Conservation (phyloP, 202 grass and related monocot species). For the Zoysia matrella region DNA sequence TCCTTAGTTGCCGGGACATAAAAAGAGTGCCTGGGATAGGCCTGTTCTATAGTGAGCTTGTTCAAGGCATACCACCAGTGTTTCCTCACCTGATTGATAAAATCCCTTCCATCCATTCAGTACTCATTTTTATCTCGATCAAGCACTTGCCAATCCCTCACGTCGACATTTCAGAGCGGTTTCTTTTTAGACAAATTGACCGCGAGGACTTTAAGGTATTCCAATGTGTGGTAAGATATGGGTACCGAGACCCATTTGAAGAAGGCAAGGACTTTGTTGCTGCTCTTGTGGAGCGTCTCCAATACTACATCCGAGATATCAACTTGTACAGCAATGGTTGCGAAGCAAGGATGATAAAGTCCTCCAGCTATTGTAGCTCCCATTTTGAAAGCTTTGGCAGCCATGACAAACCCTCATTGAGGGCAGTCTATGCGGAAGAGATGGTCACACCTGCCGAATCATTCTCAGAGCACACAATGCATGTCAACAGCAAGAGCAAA, state of each 20-base stretch:
- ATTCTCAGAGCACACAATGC: slow-evolving; percentile 36
- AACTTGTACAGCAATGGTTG: slow-evolving; percentile 20
- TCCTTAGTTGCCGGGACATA: slow-evolving; percentile 16
- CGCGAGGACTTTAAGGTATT: slow-evolving; percentile 39
- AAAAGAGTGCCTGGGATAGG: slow-evolving; percentile 39
- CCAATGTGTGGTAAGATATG: slow-evolving; percentile 51
- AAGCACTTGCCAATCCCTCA: slow-evolving; percentile 38
- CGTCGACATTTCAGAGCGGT: slow-evolving; percentile 37
- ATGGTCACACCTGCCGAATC: slow-evolving; percentile 44
- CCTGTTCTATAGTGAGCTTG: slow-evolving; percentile 56
- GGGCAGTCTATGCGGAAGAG: slow-evolving; percentile 42
- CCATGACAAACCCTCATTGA: slow-evolving; percentile 2
- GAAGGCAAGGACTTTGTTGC: slow-evolving; percentile 38
- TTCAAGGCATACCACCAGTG: slow-evolving; percentile 49
- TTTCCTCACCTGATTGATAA: slow-evolving; percentile 50
- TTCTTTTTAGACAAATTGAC: slow-evolving; percentile 44
- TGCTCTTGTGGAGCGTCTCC: slow-evolving; percentile 27
- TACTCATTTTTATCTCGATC: slow-evolving; percentile 52
- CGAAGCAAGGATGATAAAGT: background rate
- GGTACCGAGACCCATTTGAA: slow-evolving; percentile 48
- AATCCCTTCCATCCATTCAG: slow-evolving; percentile 49
- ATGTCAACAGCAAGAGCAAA: slow-evolving; percentile 25
- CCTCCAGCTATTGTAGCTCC: slow-evolving; percentile 8
- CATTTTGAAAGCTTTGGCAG: slow-evolving; percentile 18
- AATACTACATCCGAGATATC: slow-evolving; percentile 51